phyloP scores from a whole-genome alignment of 345 rosid genomes.

The Euclidium syriacum region DNA sequence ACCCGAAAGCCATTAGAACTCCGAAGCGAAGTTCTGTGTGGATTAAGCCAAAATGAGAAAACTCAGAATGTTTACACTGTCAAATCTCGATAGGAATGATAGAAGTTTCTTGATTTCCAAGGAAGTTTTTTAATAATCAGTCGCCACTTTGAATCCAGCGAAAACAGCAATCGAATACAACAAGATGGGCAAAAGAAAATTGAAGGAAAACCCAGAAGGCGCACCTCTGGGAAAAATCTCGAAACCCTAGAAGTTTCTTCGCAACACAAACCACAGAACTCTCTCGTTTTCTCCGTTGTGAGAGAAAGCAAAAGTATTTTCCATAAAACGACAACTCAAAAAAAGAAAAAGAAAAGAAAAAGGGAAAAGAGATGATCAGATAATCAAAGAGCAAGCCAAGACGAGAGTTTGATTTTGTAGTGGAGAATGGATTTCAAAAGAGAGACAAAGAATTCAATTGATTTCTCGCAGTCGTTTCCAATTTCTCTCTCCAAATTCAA shows the following conservation, averaged over 20 bases:
- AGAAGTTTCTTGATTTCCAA: slow-evolving; percentile 25
- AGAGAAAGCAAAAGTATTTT: background rate
- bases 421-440: background rate
- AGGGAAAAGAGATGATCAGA: background rate
- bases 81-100: background rate
- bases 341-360: background rate
- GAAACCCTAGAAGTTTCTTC: slow-evolving; percentile 1
- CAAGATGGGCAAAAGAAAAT: background rate
- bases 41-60: background rate
- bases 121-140: no score
- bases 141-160: no score
- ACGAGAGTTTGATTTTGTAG: background rate
- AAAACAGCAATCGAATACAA: no score
- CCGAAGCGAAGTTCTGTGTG: background rate
- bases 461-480: background rate
- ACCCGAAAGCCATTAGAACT: slow-evolving; percentile 35
- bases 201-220: background rate
- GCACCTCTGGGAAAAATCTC: background rate
- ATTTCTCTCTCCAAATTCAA: background rate
- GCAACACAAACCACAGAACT: background rate
- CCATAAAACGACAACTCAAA: slow-evolving; percentile 20
- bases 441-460: background rate
- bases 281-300: slow-evolving; percentile 18
- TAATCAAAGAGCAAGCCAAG: background rate
- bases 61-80: background rate